Evolutionary conservation across 2,329 filamentous ascomycete genomes (phyloP), one percentile per base, ranked within the genome.

Genomic region (Colletotrichum spaethianum): DNA sequence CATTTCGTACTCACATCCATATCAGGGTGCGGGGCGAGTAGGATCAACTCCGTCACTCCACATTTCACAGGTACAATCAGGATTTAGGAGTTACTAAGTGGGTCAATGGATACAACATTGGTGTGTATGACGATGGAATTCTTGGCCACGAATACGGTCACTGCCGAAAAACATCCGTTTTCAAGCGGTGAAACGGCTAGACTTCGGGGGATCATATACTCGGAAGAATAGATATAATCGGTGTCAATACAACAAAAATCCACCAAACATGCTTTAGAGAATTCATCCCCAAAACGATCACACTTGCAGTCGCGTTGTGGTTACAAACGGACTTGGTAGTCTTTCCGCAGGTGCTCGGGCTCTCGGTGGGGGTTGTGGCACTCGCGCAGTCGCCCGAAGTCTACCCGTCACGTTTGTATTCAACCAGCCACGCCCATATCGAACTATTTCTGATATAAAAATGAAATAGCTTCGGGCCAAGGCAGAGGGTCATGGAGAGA

Each of bases 401-500:
- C 33, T 69, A 50, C 7, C 66, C 60, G n/a, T 69, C 60, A 6
- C 66, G 66, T 69, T 4, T 64, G 60, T 64, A 4, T 44, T 64
- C 52, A 64, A 42, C 14, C 26, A 23, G n/a, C n/a, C n/a, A n/a
- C n/a, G n/a, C n/a, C n/a, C 2, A 69, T 42, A 57, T 2, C 11
- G 50, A 57, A 40, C 38, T 14, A 44, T 20, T 26, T 18, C 42
- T 69, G 26, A 69, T 42, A 28, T 26, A n/a, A 23, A 12, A 18
- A 14, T 31, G 50, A 57, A 12, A 42, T 26, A 69, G 66, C 66
- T 23, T 11, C 40, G 8, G 66, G 66, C 2, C 40, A 44, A 26
- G 66, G 66, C 11, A 11, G 23, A 3, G 66, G 66, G 5, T 18
- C 64, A n/a, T 93, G 91, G 91, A 82, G 83, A 7, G 82, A 83